phyloP scores from a whole-genome alignment of 2,329 filamentous ascomycete genomes.

The Didymella pinodella region DNA sequence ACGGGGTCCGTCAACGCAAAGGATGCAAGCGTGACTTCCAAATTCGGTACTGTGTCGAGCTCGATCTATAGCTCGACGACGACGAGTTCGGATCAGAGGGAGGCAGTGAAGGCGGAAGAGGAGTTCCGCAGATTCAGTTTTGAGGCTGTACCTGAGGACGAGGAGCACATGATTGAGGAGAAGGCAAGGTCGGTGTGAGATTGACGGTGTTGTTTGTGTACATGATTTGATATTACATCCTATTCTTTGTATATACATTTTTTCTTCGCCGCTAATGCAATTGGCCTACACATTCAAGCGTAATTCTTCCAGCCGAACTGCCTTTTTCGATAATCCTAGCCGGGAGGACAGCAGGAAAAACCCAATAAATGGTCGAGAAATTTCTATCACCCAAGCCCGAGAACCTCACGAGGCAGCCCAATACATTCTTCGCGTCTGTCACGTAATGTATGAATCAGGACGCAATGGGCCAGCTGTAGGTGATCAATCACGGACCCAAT shows the following conservation, averaged over 20 bases:
- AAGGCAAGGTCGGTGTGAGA: conserved; percentile 1
- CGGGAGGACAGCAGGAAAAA: too few relatives aligned
- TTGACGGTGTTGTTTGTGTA: not conserved
- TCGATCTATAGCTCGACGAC: conserved; percentile 20
- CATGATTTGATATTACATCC: conserved; percentile 1
- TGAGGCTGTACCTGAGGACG: conserved; percentile 21
- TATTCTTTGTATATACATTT: conserved; percentile 9
- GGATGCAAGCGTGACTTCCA: not conserved
- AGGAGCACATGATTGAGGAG: not conserved
- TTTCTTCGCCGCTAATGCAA: not conserved
- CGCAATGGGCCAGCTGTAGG: too few relatives aligned
- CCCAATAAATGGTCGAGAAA: too few relatives aligned
- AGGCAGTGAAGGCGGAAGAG: conserved; percentile 24
- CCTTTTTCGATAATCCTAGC: too few relatives aligned
- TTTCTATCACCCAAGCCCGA: too few relatives aligned
- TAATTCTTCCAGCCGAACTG: too few relatives aligned
- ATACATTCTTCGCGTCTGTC: too few relatives aligned
- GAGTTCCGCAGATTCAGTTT: conserved; percentile 35
- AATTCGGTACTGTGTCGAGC: conserved; percentile 12
- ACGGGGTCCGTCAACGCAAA: not conserved
- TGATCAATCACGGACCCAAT: too few relatives aligned
- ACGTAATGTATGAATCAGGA: too few relatives aligned
- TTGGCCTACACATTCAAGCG: not conserved
- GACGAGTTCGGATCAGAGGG: conserved; percentile 24
- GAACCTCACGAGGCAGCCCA: too few relatives aligned